Base-by-base conservation (phyloP, 805 yeast genomes). In the Lipomyces japonicus region DNA sequence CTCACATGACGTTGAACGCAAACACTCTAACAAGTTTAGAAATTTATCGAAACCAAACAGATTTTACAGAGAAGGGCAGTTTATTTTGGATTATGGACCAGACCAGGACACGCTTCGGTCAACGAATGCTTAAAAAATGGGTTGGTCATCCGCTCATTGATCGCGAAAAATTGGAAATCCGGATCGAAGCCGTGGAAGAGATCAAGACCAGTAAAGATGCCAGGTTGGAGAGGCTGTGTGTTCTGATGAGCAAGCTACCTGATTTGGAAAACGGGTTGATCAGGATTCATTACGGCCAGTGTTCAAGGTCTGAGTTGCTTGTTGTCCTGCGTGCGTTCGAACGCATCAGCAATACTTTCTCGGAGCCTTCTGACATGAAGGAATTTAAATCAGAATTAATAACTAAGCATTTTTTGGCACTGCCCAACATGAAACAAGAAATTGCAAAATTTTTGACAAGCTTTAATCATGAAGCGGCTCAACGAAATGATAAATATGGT, bases 61-160 rank as follows among this genome's bases (percentile, higher is more conserved):
- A 80, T 54, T 64, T 69, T 10, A 68, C 73, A 3, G 71, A 71
- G 6, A 68, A 73, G 28, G 97, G 97, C 0, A 80, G 96, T 0
- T 68, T 91, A 12, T 64, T 86, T 14, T 86, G 95, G 89, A 70
- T 87, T 2, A 59, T 93, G 52, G 85, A 91, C 63, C 89, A 84
- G 57, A 86, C 97, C 0, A 69, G 79, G 30, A 86, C 97, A 0
- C 72, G 75, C 25, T 84, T 83, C 65, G 98, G 98, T 0, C 75
- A 73, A 39, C 68, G 96, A 46, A 60, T 79, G 51, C 65, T 93
- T 12, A 72, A 74, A 25, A 70, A 76, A 34, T 93, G 98, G 98
- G 68, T 90, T 0, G 72, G 80, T 1, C 72, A 75, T 52, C 98
- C 98, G 1, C 71, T 90, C 21, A 67, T 78, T 0, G 73, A 80